Conservation (phyloP, 2,329 filamentous ascomycete species). For the Pestalotiopsis sp. region DNA sequence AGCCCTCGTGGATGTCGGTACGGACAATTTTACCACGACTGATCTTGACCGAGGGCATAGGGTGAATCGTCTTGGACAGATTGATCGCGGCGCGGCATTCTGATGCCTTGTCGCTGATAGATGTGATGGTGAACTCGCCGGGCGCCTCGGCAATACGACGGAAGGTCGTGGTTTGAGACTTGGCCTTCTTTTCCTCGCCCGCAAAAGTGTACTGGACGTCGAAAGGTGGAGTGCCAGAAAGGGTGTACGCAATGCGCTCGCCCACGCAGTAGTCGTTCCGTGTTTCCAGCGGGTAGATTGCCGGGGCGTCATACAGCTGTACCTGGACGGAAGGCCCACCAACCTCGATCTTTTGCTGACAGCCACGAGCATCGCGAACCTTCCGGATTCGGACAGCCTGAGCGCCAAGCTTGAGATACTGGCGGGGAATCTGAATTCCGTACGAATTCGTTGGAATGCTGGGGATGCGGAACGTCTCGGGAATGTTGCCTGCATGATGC, state of each 20-base stretch:
- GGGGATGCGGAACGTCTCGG: constrained; percentile 80
- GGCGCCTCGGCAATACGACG: constrained; percentile 90
- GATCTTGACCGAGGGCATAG: constrained; percentile 88
- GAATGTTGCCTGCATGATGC: constrained; percentile 78
- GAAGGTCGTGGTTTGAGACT: constrained; percentile 80
- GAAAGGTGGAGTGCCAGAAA: constrained; percentile 90
- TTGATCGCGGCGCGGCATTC: constrained; percentile 82
- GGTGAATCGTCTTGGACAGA: constrained; percentile 83
- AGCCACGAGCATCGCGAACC: constrained; percentile 85
- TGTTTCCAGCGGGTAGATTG: constrained; percentile 84
- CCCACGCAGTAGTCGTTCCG: constrained; percentile 92
- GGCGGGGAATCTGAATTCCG: constrained; percentile 81
- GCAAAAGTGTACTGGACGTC: constrained; percentile 92
- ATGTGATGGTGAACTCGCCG: constrained; percentile 85
- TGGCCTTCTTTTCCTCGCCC: constrained; percentile 75
- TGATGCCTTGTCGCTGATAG: constrained; percentile 83
- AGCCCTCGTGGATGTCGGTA: constrained; percentile 95
- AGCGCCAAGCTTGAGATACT: constrained; percentile 83
- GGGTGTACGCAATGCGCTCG: constrained; percentile 88
- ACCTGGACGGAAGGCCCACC: constrained; percentile 81
- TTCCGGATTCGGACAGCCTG: constrained; percentile 89
- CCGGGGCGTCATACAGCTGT: constrained; percentile 89
- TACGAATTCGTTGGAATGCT: constrained; percentile 77
- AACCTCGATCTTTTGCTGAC: constrained; percentile 75
- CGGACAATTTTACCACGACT: constrained; percentile 79